Evolutionary conservation across 371 early-diverging fungal genomes (phyloP).

Genomic region (Apophysomyces ossiformis): DNA sequence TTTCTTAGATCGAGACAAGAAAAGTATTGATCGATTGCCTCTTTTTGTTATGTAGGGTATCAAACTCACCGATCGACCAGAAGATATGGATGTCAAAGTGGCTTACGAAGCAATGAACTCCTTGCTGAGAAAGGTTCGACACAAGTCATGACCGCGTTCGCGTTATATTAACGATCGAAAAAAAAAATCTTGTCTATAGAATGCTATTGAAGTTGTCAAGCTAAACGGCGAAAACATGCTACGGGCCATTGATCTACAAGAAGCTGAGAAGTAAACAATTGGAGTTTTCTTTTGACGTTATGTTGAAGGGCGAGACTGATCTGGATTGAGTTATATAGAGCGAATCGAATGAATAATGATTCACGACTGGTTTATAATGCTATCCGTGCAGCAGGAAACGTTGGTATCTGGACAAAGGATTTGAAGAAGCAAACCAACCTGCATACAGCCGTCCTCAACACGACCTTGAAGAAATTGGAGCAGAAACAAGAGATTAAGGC

Average conservation of each 20-base stretch:
- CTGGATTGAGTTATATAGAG: conserved; percentile 27
- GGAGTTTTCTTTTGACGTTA: neutral
- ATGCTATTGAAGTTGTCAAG: conserved; percentile 33
- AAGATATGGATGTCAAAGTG: conserved; percentile 45
- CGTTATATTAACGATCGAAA: neutral
- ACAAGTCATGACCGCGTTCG: neutral
- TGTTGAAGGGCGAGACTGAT: too few species aligned
- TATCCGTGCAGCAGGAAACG: conserved; percentile 83
- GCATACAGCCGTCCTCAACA: conserved; percentile 80
- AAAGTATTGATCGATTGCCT: too few species aligned
- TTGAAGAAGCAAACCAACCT: conserved; percentile 87
- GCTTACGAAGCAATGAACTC: conserved; percentile 55
- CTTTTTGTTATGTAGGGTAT: conserved; percentile 29
- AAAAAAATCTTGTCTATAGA: conserved; percentile 14
- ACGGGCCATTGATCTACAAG: conserved; percentile 40
- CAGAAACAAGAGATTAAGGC: conserved; percentile 87
- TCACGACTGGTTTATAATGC: conserved; percentile 75
- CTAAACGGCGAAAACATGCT: conserved; percentile 48
- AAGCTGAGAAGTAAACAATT: conserved; percentile 48
- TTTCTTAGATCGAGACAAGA: too few species aligned
- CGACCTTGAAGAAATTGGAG: conserved; percentile 86
- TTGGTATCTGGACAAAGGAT: conserved; percentile 93
- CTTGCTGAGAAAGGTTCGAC: conserved; percentile 52
- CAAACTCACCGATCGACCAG: conserved; percentile 49
- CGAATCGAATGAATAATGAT: conserved; percentile 48